These are phyloP conservation scores for Sporobolomyces roseus DNA, from an alignment of 768 basidiomycete genomes.

Conservation along the genomic window DNA sequence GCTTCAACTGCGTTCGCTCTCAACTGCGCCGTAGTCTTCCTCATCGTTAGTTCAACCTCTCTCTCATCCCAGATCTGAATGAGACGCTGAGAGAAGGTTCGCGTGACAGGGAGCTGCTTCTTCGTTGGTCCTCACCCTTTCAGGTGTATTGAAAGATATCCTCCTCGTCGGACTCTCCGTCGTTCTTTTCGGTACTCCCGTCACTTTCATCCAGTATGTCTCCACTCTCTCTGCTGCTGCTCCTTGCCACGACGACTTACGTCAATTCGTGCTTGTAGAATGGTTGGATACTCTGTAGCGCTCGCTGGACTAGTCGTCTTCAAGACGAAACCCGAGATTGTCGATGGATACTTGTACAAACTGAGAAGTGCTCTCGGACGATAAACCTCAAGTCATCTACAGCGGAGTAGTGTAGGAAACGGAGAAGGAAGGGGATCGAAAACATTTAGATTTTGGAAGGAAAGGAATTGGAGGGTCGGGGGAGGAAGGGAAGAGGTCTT, in stretches of 20 bases:
- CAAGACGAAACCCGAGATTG: slow-evolving; percentile 44
- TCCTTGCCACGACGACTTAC: not conserved
- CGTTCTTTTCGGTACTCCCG: slow-evolving; percentile 69
- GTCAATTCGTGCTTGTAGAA: not conserved
- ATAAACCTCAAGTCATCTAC: slow-evolving; percentile 5
- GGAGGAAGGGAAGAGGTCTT: too few relatives aligned
- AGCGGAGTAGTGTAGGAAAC: too few relatives aligned
- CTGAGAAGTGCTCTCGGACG: slow-evolving; percentile 21
- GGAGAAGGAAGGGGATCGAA: too few relatives aligned
- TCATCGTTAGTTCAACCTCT: slow-evolving; percentile 61
- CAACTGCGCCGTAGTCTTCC: slow-evolving; percentile 89
- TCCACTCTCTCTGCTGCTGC: not conserved
- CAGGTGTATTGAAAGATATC: slow-evolving; percentile 71
- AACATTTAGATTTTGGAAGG: too few relatives aligned
- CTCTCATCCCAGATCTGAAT: too few relatives aligned
- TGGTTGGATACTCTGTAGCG: slow-evolving; percentile 77
- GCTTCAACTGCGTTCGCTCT: slow-evolving; percentile 75
- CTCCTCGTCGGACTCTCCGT: slow-evolving; percentile 89
- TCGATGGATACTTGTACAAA: slow-evolving; percentile 38
- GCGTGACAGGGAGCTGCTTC: slow-evolving; percentile 44
- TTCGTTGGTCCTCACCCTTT: slow-evolving; percentile 83
- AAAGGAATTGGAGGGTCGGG: too few relatives aligned
- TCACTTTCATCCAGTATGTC: slow-evolving; percentile 73
- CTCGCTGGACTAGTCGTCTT: slow-evolving; percentile 57
- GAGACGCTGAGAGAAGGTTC: too few relatives aligned